These are phyloP conservation scores for Hygrophila difformis DNA, from an alignment of 257 asterid genomes.

Conservation along the genomic window DNA sequence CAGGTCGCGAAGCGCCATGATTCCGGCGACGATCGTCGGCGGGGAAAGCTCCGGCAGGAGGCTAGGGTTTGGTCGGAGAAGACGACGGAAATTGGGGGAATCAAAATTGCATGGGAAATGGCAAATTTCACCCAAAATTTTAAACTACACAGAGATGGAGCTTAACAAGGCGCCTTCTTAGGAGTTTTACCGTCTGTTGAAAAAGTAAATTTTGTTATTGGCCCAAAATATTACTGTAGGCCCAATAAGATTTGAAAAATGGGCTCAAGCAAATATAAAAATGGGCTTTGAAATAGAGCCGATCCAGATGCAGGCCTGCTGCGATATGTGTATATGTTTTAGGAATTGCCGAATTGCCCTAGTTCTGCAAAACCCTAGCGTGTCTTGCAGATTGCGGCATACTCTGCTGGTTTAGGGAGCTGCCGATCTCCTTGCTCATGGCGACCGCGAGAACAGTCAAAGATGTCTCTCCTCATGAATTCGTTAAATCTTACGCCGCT, in stretches of 20 bases:
- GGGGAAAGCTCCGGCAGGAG: background rate
- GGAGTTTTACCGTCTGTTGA: conserved; percentile 1
- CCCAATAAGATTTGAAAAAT: too few relatives aligned
- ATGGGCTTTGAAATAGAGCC: too few relatives aligned
- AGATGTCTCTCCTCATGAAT: conserved; percentile 87
- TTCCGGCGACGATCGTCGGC: conserved; percentile 18
- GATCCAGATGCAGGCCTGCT: too few relatives aligned
- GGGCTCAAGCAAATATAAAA: too few relatives aligned
- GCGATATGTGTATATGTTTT: too few relatives aligned
- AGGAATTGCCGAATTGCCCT: background rate
- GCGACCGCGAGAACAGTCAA: conserved; percentile 71
- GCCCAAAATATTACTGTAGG: too few relatives aligned
- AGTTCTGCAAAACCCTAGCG: conserved; percentile 24
- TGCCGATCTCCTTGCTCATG: conserved; percentile 36
- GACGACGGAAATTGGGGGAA: background rate
- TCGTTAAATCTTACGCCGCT: conserved; percentile 70
- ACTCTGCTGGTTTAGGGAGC: conserved; percentile 16
- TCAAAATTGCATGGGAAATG: background rate
- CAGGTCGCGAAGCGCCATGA: conserved; percentile 83
- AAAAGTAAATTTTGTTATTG: too few relatives aligned
- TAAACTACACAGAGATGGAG: conserved; percentile 1
- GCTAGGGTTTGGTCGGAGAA: conserved; percentile 28
- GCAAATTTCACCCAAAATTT: background rate
- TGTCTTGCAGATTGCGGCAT: background rate
- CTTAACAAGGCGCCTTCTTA: conserved; percentile 19